Conservation (phyloP, 83 land plant species). For the Picea engelmannii region DNA sequence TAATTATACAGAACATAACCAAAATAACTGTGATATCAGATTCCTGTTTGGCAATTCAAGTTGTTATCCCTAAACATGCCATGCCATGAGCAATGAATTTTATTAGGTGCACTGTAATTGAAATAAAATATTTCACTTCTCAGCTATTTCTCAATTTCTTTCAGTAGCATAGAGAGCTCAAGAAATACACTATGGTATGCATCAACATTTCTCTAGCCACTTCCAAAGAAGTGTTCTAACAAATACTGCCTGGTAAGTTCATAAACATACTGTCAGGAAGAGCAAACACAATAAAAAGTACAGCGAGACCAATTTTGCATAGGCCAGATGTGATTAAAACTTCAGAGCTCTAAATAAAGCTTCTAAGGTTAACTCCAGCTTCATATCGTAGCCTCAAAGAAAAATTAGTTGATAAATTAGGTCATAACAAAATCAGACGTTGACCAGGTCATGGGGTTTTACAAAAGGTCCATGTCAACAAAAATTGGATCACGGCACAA, state of each 20-base stretch:
- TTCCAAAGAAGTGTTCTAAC: not conserved
- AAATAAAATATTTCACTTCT: not conserved
- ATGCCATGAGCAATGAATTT: not conserved
- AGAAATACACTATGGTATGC: not conserved
- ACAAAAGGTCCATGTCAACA: not conserved
- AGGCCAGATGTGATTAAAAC: not conserved
- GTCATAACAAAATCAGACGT: not conserved
- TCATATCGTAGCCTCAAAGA: not conserved
- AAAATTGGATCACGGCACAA: not conserved
- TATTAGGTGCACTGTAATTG: not conserved
- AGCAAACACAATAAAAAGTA: not conserved
- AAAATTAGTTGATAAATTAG: not conserved
- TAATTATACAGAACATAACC: slow-evolving; percentile 1
- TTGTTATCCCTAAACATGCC: not conserved
- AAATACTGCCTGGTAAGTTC: not conserved
- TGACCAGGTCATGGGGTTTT: not conserved
- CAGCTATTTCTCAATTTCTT: not conserved
- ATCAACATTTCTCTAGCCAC: not conserved
- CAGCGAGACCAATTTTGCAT: not conserved
- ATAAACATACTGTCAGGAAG: not conserved
- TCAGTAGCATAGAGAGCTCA: not conserved
- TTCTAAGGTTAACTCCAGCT: not conserved
- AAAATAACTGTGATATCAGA: not conserved
- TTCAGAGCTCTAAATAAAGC: not conserved
- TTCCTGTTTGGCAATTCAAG: not conserved